Evolutionary conservation across 306 rosid genomes (phyloP).

Genomic region (Senna tora): DNA sequence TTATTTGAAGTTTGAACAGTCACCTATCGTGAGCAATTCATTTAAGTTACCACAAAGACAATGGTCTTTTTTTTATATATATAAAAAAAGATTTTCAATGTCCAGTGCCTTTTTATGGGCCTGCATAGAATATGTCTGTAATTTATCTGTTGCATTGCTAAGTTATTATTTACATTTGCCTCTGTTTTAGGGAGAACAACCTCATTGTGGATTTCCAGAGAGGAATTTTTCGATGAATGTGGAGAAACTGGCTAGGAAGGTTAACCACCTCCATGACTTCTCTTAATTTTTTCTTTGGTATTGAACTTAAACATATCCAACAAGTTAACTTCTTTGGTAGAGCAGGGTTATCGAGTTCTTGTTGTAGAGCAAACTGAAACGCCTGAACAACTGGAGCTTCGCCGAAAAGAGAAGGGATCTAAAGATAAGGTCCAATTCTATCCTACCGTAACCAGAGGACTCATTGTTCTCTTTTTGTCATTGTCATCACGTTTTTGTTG

Average conservation of each 20-base stretch:
- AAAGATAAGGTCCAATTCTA: slow-evolving; percentile 71
- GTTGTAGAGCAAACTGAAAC: slow-evolving; percentile 99
- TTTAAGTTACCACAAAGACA: neutral
- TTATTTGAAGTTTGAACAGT: neutral
- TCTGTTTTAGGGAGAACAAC: slow-evolving; percentile 80
- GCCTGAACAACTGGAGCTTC: slow-evolving; percentile 86
- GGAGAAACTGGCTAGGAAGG: slow-evolving; percentile 95
- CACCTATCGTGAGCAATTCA: neutral
- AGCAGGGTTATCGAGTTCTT: slow-evolving; percentile 91
- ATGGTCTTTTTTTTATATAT: neutral
- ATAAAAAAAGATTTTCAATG: too few relatives aligned
- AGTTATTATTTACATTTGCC: too few relatives aligned
- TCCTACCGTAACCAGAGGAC: neutral
- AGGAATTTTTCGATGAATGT: slow-evolving; percentile 77
- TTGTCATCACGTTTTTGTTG: too few relatives aligned
- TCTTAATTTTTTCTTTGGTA: neutral
- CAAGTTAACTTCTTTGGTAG: slow-evolving; percentile 35
- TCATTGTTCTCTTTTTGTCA: neutral
- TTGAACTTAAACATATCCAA: slow-evolving; percentile 14
- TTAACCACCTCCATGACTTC: slow-evolving; percentile 43
- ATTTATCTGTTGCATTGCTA: slow-evolving; percentile 28
- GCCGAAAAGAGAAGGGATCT: slow-evolving; percentile 85
- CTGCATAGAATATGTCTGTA: slow-evolving; percentile 1
- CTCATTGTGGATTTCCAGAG: slow-evolving; percentile 99
- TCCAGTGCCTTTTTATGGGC: too few relatives aligned